A percentile compares a stretch with the other conserved stretches of the same genome.
Evolutionary conservation across 495 filamentous ascomycete species (phyloP).

Genomic region (Terfezia claveryi): DNA sequence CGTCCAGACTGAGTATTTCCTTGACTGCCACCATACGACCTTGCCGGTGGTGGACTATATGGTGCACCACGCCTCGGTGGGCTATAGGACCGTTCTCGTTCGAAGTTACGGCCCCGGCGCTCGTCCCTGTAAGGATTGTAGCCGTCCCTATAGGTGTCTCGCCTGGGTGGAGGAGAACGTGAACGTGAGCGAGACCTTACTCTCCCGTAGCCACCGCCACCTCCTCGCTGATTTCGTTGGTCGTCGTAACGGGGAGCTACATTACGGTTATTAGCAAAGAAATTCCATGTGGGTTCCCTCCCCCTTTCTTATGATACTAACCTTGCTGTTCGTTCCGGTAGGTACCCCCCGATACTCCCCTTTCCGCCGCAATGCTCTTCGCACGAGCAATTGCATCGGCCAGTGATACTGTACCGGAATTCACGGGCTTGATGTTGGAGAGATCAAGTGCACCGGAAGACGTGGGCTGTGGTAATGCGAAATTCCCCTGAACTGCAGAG

Average conservation of each 20-base stretch:
- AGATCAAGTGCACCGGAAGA: constrained; percentile 50
- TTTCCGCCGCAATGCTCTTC: constrained; percentile 43
- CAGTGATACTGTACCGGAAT: constrained; percentile 49
- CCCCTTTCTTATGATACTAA: background rate
- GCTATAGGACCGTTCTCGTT: constrained; percentile 39
- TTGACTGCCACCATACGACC: constrained; percentile 16
- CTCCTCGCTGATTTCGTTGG: constrained; percentile 5
- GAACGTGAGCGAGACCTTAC: constrained; percentile 44
- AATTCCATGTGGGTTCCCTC: background rate
- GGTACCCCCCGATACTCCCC: background rate
- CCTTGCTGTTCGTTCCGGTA: constrained; percentile 31
- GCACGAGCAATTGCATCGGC: constrained; percentile 53
- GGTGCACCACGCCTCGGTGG: constrained; percentile 25
- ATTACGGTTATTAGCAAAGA: background rate
- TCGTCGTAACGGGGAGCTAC: constrained; percentile 20
- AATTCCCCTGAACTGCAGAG: constrained; percentile 18
- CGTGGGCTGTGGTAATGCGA: constrained; percentile 42
- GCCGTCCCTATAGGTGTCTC: constrained; percentile 20
- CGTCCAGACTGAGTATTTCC: background rate
- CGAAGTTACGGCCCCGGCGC: constrained; percentile 37
- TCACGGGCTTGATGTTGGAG: constrained; percentile 48
- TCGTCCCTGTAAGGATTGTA: constrained; percentile 49
- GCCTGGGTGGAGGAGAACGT: constrained; percentile 37
- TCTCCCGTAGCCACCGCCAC: constrained; percentile 15
- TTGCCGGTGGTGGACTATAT: constrained; percentile 19